phyloP scores from a whole-genome alignment of 2,329 filamentous ascomycete species.

The Phoma sp. region DNA sequence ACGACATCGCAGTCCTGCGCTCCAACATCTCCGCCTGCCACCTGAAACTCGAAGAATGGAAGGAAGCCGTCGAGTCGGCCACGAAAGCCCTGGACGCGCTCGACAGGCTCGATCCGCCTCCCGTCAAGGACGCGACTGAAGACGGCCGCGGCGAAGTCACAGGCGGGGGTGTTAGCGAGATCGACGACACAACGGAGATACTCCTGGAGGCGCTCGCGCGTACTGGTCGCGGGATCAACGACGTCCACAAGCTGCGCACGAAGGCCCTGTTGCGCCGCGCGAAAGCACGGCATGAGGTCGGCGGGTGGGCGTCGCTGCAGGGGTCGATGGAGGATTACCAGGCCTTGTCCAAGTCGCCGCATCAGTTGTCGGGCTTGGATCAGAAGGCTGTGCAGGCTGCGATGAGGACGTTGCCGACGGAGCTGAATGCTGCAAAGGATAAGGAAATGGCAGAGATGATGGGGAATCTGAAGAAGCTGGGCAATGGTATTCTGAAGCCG shows the following conservation, averaged over 20 bases:
- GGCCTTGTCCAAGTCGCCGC: constrained; percentile 62
- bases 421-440: constrained; percentile 79
- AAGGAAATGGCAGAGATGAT: constrained; percentile 95
- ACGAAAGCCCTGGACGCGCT: constrained; percentile 74
- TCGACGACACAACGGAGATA: constrained; percentile 55
- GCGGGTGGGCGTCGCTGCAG: constrained; percentile 80
- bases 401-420: constrained; percentile 68
- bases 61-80: constrained; percentile 76
- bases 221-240: constrained; percentile 51
- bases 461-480: constrained; percentile 90
- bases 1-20: constrained; percentile 83
- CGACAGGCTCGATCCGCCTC: constrained; percentile 62
- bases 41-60: constrained; percentile 84
- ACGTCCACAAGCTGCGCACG: constrained; percentile 76
- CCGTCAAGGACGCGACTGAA: constrained; percentile 45
- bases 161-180: constrained; percentile 63
- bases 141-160: constrained; percentile 51
- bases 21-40: constrained; percentile 92
- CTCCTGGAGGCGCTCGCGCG: constrained; percentile 41
- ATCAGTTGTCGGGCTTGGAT: constrained; percentile 68
- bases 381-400: constrained; percentile 70
- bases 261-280: constrained; percentile 85
- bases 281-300: constrained; percentile 71
- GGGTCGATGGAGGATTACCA: constrained; percentile 84
- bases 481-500: constrained; percentile 88